These are phyloP conservation scores for Carpinus fangiana DNA, from an alignment of 306 rosid species.

Conservation along the genomic window DNA sequence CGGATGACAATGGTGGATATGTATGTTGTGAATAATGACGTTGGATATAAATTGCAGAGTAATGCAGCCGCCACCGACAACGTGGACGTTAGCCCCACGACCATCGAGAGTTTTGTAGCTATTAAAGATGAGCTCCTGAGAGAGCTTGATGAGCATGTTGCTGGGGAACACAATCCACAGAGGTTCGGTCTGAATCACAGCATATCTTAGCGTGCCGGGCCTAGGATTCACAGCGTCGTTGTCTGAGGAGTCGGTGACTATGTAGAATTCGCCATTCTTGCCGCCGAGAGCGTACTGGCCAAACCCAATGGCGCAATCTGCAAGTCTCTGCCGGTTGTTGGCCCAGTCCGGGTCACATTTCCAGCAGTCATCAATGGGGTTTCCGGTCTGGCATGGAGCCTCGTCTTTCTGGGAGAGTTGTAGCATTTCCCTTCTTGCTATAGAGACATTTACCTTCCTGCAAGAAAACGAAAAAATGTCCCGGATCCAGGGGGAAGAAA, in stretches of 20 bases:
- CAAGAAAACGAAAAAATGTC: not conserved
- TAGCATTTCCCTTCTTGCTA: slow-evolving; percentile 69
- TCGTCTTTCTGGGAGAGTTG: slow-evolving; percentile 34
- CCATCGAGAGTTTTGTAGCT: slow-evolving; percentile 92
- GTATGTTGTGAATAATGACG: slow-evolving; percentile 87
- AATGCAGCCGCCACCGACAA: slow-evolving; percentile 94
- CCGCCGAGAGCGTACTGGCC: slow-evolving; percentile 96
- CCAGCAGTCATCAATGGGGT: slow-evolving; percentile 98
- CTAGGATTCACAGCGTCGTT: slow-evolving; percentile 79
- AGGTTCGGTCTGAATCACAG: slow-evolving; percentile 65
- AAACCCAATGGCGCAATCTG: slow-evolving; percentile 94
- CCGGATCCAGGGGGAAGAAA: slow-evolving; percentile 26
- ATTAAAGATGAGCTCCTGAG: slow-evolving; percentile 86
- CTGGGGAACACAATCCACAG: slow-evolving; percentile 84
- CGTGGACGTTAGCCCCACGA: slow-evolving; percentile 92
- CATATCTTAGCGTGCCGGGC: slow-evolving; percentile 79
- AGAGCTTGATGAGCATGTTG: slow-evolving; percentile 78
- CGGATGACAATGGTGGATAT: slow-evolving; percentile 80
- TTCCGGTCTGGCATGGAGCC: slow-evolving; percentile 71
- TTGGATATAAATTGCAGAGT: slow-evolving; percentile 89
- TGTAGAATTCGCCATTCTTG: slow-evolving; percentile 73
- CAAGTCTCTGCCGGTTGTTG: slow-evolving; percentile 74
- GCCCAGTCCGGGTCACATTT: slow-evolving; percentile 98
- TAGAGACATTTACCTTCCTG: slow-evolving; percentile 86
- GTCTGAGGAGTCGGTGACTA: slow-evolving; percentile 81